Percentiles rank a stretch among this genome's conserved stretches.
Conservation (phyloP, 768 basidiomycete species). For the Podaxis pistillaris region DNA sequence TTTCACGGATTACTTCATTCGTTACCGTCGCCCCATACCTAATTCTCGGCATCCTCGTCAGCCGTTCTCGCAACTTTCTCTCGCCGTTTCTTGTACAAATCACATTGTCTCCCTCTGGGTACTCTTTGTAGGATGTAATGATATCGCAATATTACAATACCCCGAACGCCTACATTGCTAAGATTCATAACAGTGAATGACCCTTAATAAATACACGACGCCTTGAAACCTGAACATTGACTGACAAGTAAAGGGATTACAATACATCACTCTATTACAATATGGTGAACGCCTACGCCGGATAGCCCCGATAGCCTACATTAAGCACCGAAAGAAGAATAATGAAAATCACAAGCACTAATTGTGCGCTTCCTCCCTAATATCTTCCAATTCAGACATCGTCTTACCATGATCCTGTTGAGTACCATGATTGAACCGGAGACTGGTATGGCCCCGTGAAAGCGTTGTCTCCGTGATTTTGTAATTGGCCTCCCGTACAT, state of each 20-base stretch:
- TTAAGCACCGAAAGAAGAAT: too few relatives aligned
- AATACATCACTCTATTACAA: too few relatives aligned
- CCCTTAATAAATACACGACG: too few relatives aligned
- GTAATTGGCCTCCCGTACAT: not conserved
- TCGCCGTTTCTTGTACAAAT: not conserved
- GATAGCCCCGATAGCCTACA: too few relatives aligned
- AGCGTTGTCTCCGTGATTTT: not conserved
- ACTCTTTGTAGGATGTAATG: constrained; percentile 6
- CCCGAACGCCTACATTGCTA: not conserved
- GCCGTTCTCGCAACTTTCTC: not conserved
- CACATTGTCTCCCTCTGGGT: not conserved
- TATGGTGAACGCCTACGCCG: too few relatives aligned
- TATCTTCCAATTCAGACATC: not conserved
- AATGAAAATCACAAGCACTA: not conserved
- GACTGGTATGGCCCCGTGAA: not conserved
- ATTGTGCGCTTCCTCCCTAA: not conserved
- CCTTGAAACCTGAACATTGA: too few relatives aligned
- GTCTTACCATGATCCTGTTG: not conserved
- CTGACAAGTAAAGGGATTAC: too few relatives aligned
- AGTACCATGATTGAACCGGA: not conserved
- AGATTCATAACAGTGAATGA: too few relatives aligned
- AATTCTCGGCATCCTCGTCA: not conserved
- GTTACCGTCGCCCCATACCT: not conserved
- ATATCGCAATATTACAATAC: constrained; percentile 11
- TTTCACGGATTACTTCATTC: not conserved